These are phyloP conservation scores for Cladophialophora exuberans DNA, from an alignment of 2,329 filamentous ascomycete species.

Conservation along the genomic window DNA sequence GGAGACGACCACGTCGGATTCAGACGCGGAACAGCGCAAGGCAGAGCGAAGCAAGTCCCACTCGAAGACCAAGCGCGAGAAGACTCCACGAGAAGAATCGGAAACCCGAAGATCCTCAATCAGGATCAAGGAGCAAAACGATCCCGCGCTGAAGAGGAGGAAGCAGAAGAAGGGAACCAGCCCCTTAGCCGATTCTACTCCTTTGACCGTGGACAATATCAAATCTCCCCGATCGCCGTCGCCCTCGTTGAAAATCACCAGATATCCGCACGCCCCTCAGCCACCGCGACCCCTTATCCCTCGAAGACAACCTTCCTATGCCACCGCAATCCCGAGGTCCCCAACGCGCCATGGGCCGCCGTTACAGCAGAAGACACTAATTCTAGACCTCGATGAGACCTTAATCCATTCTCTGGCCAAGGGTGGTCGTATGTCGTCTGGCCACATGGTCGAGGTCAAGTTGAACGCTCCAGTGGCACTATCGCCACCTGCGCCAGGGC, in stretches of 20 bases:
- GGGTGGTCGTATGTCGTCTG: conserved; percentile 90
- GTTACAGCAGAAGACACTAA: conserved; percentile 81
- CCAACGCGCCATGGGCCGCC: conserved; percentile 39
- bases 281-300: conserved; percentile 90
- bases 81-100: conserved; percentile 16
- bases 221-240: conserved; percentile 92
- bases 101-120: conserved; percentile 31
- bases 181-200: conserved; percentile 42
- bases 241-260: conserved; percentile 70
- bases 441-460: conserved; percentile 98
- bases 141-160: conserved; percentile 54
- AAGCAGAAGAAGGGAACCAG: conserved; percentile 49
- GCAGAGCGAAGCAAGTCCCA: conserved; percentile 2
- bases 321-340: conserved; percentile 59
- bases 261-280: conserved; percentile 86
- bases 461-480: conserved; percentile 73
- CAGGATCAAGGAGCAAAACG: conserved; percentile 33
- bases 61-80: conserved; percentile 21
- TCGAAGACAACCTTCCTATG: conserved; percentile 84
- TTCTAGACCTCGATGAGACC: conserved; percentile 95
- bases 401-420: conserved; percentile 98
- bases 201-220: conserved; percentile 74
- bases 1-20: conserved; percentile 25
- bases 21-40: conserved; percentile 30
- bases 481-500: conserved; percentile 42